Evolutionary conservation across 164 flowering plant species (phyloP).

Genomic region (Stephania cephalantha): DNA sequence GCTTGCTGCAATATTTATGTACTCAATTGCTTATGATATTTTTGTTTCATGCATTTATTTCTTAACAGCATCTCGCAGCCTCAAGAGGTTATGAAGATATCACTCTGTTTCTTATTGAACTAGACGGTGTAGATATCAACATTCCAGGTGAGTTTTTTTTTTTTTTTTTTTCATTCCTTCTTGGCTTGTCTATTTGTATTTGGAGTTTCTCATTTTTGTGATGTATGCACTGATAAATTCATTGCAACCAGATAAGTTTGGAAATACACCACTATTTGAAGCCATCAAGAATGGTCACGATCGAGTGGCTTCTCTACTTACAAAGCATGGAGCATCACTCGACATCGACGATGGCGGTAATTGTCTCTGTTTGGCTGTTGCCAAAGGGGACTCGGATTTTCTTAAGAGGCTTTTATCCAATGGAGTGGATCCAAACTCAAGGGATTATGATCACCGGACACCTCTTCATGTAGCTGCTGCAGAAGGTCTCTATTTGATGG

Average conservation of each 20-base stretch:
- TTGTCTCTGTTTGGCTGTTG: conserved; percentile 57
- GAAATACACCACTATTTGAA: conserved; percentile 78
- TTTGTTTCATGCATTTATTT: conserved; percentile 2
- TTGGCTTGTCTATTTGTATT: not conserved
- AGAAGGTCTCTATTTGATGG: conserved; percentile 61
- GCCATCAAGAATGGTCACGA: conserved; percentile 83
- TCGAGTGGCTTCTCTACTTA: conserved; percentile 60
- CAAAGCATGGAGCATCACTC: conserved; percentile 55
- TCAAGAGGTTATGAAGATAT: conserved; percentile 63
- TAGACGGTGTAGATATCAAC: conserved; percentile 40
- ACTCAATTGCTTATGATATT: not conserved
- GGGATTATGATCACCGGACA: conserved; percentile 73
- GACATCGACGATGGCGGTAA: conserved; percentile 59
- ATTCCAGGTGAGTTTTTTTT: conserved; percentile 32
- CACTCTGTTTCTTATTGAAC: conserved; percentile 33
- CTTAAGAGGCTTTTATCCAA: conserved; percentile 53
- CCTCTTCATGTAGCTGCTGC: conserved; percentile 89
- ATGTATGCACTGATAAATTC: conserved; percentile 6
- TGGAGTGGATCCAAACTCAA: conserved; percentile 83
- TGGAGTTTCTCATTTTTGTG: not conserved
- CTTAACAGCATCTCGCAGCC: conserved; percentile 70
- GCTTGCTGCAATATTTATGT: not conserved
- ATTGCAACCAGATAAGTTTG: conserved; percentile 60
- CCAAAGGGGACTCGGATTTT: conserved; percentile 63
- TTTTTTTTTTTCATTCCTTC: not conserved